Base-by-base conservation (phyloP, 768 basidiomycete species). In the Boletus reticuloceps region DNA sequence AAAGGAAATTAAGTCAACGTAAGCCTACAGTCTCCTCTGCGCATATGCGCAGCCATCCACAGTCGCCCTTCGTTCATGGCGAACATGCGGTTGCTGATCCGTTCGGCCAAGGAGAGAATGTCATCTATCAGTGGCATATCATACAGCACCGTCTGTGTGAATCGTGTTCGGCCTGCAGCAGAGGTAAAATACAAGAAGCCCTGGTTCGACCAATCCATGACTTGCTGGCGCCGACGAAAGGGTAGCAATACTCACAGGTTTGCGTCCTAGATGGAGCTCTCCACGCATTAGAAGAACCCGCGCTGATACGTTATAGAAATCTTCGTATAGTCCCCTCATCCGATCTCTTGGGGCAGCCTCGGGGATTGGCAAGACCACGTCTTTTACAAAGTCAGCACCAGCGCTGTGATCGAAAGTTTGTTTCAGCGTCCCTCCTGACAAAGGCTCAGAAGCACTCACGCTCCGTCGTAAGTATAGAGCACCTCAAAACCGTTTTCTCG, bases 11-110 rank as follows among this genome's bases (percentile, higher is more conserved):
- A 8, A 40, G 49, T 3, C 8, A 14, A 39, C 5, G 12, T 8
- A 43, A n/a, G 41, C 75, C 64, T 47, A 77, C 75, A 77, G 46
- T 77, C 76, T 1, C 77, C 77, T 47, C 76, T 66, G 34, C 76
- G 75, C 77, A 78, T 77, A 32, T 77, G 76, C 10, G 72, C 74
- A 44, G 72, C 72, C 73, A 78, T 74, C 77, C 76, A 77, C 17
- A 71, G 57, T 10, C 75, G 68, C 12, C 74, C 75, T 1, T 43
- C 59, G 14, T 48, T 67, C 19, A 61, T 9, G 14, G 61, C 50
- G 3, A 50, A 53, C 72, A 77, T 73, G n/a, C 74, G 74, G 5
- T 61, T 19, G 4, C 58, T 65, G 19, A 77, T 54, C 12, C 53
- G 53, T 20, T 67, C 65, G 4, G 72, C 73, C 43, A 77, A 63